Evolutionary conservation across 2,329 filamentous ascomycete genomes (phyloP), one percentile per base, ranked within the genome.

Genomic region (Zalaria obscura): DNA sequence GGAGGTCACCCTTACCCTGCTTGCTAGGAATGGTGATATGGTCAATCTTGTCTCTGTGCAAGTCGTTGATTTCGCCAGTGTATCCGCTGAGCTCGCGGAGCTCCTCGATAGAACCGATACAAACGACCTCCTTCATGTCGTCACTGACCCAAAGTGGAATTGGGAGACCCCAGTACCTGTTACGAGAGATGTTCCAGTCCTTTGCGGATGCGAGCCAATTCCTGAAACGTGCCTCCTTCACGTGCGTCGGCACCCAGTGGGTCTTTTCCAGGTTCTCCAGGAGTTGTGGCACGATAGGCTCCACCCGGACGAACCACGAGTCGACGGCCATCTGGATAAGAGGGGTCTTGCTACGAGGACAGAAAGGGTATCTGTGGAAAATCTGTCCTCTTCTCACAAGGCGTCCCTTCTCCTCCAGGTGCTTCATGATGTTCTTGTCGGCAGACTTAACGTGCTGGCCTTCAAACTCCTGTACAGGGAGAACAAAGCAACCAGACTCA

Each of bases 141-240:
- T 93, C 85, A 55, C 84, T 93, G 32, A 84, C 81, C 89, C 89
- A 96, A 31, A 95, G 63, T 5, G 88, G 88, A 45, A 95, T 78
- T 2, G 88, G 88, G 0, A 87, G 95, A 39, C 89, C 89, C 89
- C 89, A 95, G 64, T 93, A 96, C 42, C 89, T 76, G 60, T 93
- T 94, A 50, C 89, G 74, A 41, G 86, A 91, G 28, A 96, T 82
- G 57, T 94, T 93, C 89, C 89, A 96, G 61, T 96, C 89, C 45
- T 82, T 80, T 9, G 89, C 88, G 56, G 89, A 89, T 45, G 74
- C 69, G 47, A 96, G 89, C 89, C 89, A 95, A 64, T 79, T 91
- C 36, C 80, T 76, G 54, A 96, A 96, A 9, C 89, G 78, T 57
- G 80, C 83, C 54, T 94, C 88, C 61, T 94, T 94, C 47, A 96